Evolutionary conservation across 2,329 filamentous ascomycete species (phyloP).

Genomic region (Exophiala sp.): DNA sequence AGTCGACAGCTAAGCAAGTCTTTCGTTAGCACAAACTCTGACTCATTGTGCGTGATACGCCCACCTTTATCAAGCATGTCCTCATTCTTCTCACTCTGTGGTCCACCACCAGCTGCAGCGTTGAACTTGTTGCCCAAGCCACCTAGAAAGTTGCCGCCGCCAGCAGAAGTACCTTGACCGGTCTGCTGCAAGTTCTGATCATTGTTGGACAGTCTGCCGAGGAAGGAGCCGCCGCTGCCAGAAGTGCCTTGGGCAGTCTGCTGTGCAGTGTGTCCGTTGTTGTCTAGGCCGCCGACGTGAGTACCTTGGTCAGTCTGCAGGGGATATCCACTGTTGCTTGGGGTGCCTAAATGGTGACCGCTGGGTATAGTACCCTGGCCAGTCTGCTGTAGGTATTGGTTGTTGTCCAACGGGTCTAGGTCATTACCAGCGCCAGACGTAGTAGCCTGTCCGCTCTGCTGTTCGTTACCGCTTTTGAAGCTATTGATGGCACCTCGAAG

Average conservation of each 20-base stretch:
- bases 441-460: conserved; percentile 6
- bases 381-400: too few species aligned
- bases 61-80: conserved; percentile 77
- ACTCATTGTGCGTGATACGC: conserved; percentile 7
- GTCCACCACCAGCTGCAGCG: conserved; percentile 66
- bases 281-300: too few species aligned
- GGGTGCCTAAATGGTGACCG: too few species aligned
- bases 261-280: too few species aligned
- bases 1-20: conserved; percentile 62
- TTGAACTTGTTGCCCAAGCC: conserved; percentile 70
- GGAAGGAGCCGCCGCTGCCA: conserved; percentile 9
- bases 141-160: conserved; percentile 44
- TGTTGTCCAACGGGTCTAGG: too few species aligned
- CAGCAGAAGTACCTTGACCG: conserved; percentile 25
- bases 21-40: not conserved
- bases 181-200: too few species aligned
- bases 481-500: conserved; percentile 24
- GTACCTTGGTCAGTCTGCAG: too few species aligned
- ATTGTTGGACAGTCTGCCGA: too few species aligned
- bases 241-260: conserved; percentile 23
- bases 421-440: too few species aligned
- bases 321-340: too few species aligned
- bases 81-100: conserved; percentile 75
- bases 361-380: too few species aligned
- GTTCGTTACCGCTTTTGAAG: conserved; percentile 23